phyloP scores from a whole-genome alignment of 2,329 filamentous ascomycete species.

The Epichloe sibirici region DNA sequence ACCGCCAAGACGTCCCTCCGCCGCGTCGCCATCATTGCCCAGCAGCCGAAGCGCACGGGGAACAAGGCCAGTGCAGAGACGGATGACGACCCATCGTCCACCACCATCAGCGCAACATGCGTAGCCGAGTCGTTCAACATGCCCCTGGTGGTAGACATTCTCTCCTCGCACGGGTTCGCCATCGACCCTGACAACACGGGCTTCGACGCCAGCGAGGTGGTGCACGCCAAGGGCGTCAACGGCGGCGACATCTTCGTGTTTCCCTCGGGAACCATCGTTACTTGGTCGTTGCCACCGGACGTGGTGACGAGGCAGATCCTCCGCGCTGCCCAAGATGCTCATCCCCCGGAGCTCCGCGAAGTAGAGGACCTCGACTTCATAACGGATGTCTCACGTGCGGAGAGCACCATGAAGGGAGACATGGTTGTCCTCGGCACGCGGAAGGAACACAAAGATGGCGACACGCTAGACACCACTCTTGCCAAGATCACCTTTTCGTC shows the following conservation, averaged over 20 bases:
- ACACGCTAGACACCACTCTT: constrained; percentile 50
- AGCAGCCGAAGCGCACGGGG: constrained; percentile 38
- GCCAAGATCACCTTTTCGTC: constrained; percentile 96
- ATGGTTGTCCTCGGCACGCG: constrained; percentile 81
- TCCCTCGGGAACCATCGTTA: constrained; percentile 83
- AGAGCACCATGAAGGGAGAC: constrained; percentile 72
- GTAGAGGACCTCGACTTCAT: constrained; percentile 83
- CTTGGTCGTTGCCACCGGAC: constrained; percentile 75
- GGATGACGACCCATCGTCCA: constrained; percentile 27
- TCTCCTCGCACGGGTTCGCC: constrained; percentile 45
- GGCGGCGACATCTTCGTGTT: constrained; percentile 91
- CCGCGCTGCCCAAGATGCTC: constrained; percentile 62
- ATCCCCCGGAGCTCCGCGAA: constrained; percentile 58
- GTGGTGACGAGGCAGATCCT: constrained; percentile 64
- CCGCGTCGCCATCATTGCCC: constrained; percentile 76
- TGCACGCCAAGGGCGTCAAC: constrained; percentile 48
- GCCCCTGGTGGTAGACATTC: constrained; percentile 43
- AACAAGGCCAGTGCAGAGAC: constrained; percentile 12
- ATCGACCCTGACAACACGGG: constrained; percentile 50
- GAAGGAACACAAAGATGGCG: constrained; percentile 30
- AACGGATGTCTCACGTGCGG: constrained; percentile 59
- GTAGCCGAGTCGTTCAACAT: constrained; percentile 54
- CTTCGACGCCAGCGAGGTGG: constrained; percentile 49
- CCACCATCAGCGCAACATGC: constrained; percentile 45
- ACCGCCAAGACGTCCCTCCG: constrained; percentile 62